Evolutionary conservation across 2,329 filamentous ascomycete species (phyloP), one percentile per base, ranked within the genome.

Genomic region (Zelopaecilomyces penicillatus): DNA sequence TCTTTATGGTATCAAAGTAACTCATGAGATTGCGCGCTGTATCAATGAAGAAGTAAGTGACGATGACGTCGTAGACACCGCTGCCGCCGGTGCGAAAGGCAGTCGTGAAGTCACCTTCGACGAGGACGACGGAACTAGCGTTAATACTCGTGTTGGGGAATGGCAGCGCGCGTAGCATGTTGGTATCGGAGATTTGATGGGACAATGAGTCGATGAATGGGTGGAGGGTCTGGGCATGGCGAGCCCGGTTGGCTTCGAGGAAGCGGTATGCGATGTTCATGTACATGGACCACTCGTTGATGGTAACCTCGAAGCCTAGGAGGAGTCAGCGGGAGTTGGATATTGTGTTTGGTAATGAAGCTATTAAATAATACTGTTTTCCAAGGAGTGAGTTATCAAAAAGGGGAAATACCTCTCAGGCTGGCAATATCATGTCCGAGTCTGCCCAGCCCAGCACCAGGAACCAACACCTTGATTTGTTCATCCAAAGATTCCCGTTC

Each of bases 31-130:
- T 80, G 1, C 74, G 67, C 0, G 76, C 76, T 0, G 76, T 80
- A 52, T 80, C 76, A 50, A 80, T 78, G 58, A 80, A 80, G 59
- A 79, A 80, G 37, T 78, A 68, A 0, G 76, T 78, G 0, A 78
- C 57, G 0, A 80, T 57, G 1, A 68, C 62, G 43, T 80, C 75
- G 54, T 66, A 79, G 4, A 51, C 41, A 1, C 54, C 52, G 0
- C 49, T 41, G 1, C 57, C 34, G 3, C 54, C 45, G 36, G 40
- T 37, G 48, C 19, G 19, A 19, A 70, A 70, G 3, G 52, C 60
- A 0, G 67, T 69, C 0, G 69, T 74, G 49, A 80, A 80, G 51
- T 80, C 76, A 1, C 75, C 76, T 51, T 80, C 77, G 0, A 76
- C 62, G 0, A 76, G 62, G 1, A 75, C 48, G 0, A 78, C 68